phyloP scores from a whole-genome alignment of 176 grass and related monocot genomes.

The Panicum miliaceum region DNA sequence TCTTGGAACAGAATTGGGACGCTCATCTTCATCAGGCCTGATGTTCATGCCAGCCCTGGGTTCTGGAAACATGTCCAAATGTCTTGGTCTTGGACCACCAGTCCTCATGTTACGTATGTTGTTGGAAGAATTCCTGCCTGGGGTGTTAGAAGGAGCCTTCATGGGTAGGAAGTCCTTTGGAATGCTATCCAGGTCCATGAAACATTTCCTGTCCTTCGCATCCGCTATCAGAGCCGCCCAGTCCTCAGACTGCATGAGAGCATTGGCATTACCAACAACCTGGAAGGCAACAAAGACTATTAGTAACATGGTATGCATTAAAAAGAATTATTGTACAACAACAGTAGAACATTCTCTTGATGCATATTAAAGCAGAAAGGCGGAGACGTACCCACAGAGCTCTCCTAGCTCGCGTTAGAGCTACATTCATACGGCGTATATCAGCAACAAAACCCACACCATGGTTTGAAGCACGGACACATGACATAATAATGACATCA shows the following conservation, averaged over 20 bases:
- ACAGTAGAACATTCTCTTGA: neutral
- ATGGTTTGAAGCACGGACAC: conserved; percentile 92
- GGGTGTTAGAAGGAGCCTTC: conserved; percentile 60
- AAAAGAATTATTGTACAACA: conserved; percentile 2
- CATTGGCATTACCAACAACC: conserved; percentile 98
- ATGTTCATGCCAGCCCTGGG: conserved; percentile 55
- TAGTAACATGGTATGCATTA: conserved; percentile 22
- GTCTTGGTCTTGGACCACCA: conserved; percentile 59
- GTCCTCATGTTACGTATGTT: conserved; percentile 71
- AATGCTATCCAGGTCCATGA: conserved; percentile 81
- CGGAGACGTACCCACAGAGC: conserved; percentile 76
- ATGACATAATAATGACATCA: conserved; percentile 99
- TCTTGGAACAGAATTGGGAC: conserved; percentile 57
- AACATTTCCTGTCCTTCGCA: conserved; percentile 93
- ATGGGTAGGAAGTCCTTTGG: conserved; percentile 78
- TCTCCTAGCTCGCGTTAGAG: conserved; percentile 93
- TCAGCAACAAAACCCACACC: conserved; percentile 99
- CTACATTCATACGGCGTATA: conserved; percentile 99
- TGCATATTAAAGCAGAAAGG: neutral
- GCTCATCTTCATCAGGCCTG: conserved; percentile 69
- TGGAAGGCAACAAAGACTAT: conserved; percentile 47
- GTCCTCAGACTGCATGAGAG: conserved; percentile 90
- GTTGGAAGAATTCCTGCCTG: conserved; percentile 59
- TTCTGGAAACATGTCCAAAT: conserved; percentile 67
- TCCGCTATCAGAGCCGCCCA: conserved; percentile 88